phyloP scores from a whole-genome alignment of 164 flowering plant genomes.

The Aristolochia contorta region DNA sequence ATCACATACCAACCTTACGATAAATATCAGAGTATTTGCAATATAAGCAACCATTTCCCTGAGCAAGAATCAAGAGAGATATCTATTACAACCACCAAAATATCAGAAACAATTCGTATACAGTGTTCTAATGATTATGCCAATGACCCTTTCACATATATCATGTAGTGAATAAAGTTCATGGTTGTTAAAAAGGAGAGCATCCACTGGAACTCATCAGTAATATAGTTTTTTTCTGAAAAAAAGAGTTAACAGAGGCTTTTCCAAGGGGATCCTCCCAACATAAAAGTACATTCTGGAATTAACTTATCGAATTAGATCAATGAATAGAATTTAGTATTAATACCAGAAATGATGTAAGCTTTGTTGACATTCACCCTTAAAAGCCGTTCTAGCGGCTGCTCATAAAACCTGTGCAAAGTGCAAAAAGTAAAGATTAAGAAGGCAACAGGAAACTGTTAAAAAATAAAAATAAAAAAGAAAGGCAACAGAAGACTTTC shows the following conservation, averaged over 20 bases:
- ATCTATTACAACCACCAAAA: too few relatives aligned
- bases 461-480: too few relatives aligned
- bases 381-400: constrained; percentile 82
- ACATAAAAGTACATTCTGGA: background rate
- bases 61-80: constrained; percentile 6
- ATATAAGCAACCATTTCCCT: constrained; percentile 98
- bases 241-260: too few relatives aligned
- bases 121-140: too few relatives aligned
- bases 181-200: too few relatives aligned
- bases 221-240: too few relatives aligned
- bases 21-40: constrained; percentile 89
- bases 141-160: too few relatives aligned
- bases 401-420: constrained; percentile 74
- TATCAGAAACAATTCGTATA: too few relatives aligned
- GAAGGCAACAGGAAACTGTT: background rate
- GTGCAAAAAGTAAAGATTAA: background rate
- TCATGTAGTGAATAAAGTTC: too few relatives aligned
- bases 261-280: too few relatives aligned
- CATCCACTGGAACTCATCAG: too few relatives aligned
- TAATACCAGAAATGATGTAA: constrained; percentile 91
- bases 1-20: constrained; percentile 57
- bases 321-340: background rate
- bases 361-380: constrained; percentile 85
- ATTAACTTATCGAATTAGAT: background rate
- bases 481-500: too few relatives aligned